These are phyloP conservation scores for Cyclocybe aegerita DNA, from an alignment of 768 basidiomycete genomes.

Conservation along the genomic window DNA sequence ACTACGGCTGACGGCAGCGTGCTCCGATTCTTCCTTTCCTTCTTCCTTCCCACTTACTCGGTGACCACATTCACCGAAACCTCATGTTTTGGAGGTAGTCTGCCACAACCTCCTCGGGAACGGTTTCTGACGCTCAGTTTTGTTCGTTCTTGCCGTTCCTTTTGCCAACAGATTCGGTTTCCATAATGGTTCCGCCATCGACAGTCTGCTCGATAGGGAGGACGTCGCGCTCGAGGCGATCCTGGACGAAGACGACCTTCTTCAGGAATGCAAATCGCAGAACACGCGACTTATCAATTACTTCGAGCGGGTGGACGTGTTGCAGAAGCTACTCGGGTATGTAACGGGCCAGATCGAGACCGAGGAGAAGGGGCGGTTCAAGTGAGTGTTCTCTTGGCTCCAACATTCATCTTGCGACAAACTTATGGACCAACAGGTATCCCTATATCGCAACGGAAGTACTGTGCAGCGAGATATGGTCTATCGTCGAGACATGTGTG, in stretches of 20 bases:
- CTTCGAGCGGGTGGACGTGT: conserved; percentile 77
- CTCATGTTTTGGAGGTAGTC: conserved; percentile 55
- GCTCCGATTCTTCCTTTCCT: conserved; percentile 1
- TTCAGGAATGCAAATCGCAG: conserved; percentile 94
- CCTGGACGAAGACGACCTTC: conserved; percentile 89
- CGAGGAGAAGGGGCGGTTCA: conserved; percentile 76
- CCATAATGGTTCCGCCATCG: conserved; percentile 85
- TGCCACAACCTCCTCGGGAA: conserved; percentile 27
- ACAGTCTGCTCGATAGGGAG: conserved; percentile 87
- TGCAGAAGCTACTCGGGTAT: conserved; percentile 80
- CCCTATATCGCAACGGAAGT: conserved; percentile 94
- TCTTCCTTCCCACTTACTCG: background rate
- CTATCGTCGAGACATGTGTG: conserved; percentile 88
- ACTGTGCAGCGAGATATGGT: conserved; percentile 94
- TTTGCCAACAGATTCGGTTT: conserved; percentile 77
- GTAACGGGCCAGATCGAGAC: conserved; percentile 85
- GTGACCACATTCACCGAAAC: background rate
- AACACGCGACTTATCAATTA: conserved; percentile 89
- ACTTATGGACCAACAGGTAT: conserved; percentile 54
- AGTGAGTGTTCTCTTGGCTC: conserved; percentile 51
- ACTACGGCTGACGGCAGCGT: background rate
- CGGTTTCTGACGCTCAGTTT: conserved; percentile 27
- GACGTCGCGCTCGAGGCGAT: conserved; percentile 88
- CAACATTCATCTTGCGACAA: background rate
- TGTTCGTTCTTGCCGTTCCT: conserved; percentile 23